Evolutionary conservation across 345 rosid genomes (phyloP), one percentile per base, ranked within the genome.

Genomic region (Stellera chamaejasme): DNA sequence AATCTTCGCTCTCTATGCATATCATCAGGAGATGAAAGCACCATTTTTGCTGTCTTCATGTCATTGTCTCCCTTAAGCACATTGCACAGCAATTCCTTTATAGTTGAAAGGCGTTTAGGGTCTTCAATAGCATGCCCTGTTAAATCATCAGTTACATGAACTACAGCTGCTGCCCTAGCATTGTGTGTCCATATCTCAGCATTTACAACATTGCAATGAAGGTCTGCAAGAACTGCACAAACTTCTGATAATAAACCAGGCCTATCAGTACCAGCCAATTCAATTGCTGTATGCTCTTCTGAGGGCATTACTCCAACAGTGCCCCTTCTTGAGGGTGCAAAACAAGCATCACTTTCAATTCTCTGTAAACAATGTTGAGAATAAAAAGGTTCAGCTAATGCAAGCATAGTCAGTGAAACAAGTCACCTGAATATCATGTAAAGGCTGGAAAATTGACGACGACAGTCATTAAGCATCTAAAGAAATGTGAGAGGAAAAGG

Each of bases 111-210:
- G 14, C 74, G 82, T 48, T 54, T 60, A 1, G 79, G 86, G 68
- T 91, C 98, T 43, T 71, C 70, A 39, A 87, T 79, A 25, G 92
- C 90, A 45, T 67, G 51, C 26, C 77, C 77, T 6, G 90, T 79
- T 43, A 76, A 68, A 67, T 63, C 63, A 64, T 87, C 96, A 6
- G 82, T 85, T 61, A 85, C 84, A 66, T 81, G 87, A 67, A 80
- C 82, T 26, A 91, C 90, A 10, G 98, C 95, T 2, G 98, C 98
- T 50, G 98, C 96, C 75, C 95, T 80, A 13, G 77, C 69, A 68
- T 91, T 91, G 77, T 91, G 98, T 44, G 98, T 88, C 98, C 98
- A 91, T 65, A 91, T 81, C 73, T 87, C 98, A 46, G 96, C 96
- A 58, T 76, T 80, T 12, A 77, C 89, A 55, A 90, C 97, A 55